Base-by-base conservation (phyloP, 768 basidiomycete genomes). In the Lactarius psammicola region DNA sequence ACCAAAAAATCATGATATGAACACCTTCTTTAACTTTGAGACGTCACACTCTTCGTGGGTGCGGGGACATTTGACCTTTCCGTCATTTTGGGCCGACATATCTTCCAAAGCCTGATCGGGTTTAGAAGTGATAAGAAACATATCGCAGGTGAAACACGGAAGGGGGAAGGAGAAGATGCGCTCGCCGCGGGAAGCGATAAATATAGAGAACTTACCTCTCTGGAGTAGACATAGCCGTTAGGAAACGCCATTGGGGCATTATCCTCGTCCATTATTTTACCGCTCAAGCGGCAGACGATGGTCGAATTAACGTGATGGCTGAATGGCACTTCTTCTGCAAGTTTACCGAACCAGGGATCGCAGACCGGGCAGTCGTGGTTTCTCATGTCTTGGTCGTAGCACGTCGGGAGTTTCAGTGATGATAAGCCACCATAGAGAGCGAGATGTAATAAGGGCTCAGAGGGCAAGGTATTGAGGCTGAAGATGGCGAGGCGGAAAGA, bases 291-390 rank as follows among this genome's bases (percentile, higher is more conserved):
- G 74, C 97, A 98, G 18, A 98, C 95, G 62, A 99, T 92, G 0
- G 93, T 96, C 26, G 94, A 96, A 73, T 96, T 98, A 46, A 89
- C 87, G 74, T 98, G 95, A 77, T 98, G 95, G 70, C 91, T 92
- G 73, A 85, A 87, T 1, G 97, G 95, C 0, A 98, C 94, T 69
- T 94, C 92, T 63, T 82, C 80, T 15, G 91, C 93, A 9, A 99
- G 84, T 65, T 83, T 80, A 26, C 88, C 87, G 10, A 95, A 80
- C 28, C 87, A 86, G 2, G 84, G 76, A 44, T 93, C 91, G 76
- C 97, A 99, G 4, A 93, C 88, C 1, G 97, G 97, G 75, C 97
- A 99, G 72, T 96, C 88, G 26, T 87, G 82, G 71, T 94, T 94
- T 74, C 85, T 85, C 6, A 83, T 81, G 13, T 78, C 73, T 33